Evolutionary conservation across 768 basidiomycete genomes (phyloP), one percentile per base, ranked within the genome.

Genomic region (Dentipellis fragilis): DNA sequence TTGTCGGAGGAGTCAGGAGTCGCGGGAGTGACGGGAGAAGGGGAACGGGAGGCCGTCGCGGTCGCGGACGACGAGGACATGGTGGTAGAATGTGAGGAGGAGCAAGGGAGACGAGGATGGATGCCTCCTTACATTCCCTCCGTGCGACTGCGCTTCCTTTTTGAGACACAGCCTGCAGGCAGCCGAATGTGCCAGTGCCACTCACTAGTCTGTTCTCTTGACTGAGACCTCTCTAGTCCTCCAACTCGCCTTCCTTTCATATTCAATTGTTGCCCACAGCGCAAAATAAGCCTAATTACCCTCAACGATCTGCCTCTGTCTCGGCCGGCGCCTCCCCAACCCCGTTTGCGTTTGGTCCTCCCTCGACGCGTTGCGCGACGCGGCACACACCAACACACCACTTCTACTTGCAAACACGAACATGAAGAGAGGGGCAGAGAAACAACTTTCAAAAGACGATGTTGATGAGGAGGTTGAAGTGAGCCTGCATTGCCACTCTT

Each of bases 401-500:
- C n/a, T 14, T 22, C 48, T 29, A 6, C 29, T 29, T 29, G 22
- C 19, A n/a, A 45, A n/a, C 48, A 29, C 21, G 12, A 66, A 49
- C 62, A 84, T 89, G 85, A 90, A 90, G 70, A 80, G 88, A 66
- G 78, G 75, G 54, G 88, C 88, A 66, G 88, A 89, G 52, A 79
- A 70, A 58, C 85, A 91, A 62, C 64, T 91, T 36, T 73, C 76
- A 10, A 87, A 81, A 62, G 84, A 83, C 57, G 73, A 70, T 23
- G 73, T 74, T 48, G 70, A 68, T 16, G 72, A 73, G 4, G 68
- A 68, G 10, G 63, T 68, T n/a, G 63, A 71, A 66, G 69, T 71
- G 14, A 23, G 63, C 50, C 6, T 29, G 0, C 10, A 21, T 11
- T 38, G 47, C 12, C 16, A 37, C 37, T 49, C 49, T 21, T n/a